A percentile compares a stretch with the other conserved stretches of the same genome.
phyloP scores from a whole-genome alignment of 2,329 filamentous ascomycete genomes.

The Paramyrothecium sp. region DNA sequence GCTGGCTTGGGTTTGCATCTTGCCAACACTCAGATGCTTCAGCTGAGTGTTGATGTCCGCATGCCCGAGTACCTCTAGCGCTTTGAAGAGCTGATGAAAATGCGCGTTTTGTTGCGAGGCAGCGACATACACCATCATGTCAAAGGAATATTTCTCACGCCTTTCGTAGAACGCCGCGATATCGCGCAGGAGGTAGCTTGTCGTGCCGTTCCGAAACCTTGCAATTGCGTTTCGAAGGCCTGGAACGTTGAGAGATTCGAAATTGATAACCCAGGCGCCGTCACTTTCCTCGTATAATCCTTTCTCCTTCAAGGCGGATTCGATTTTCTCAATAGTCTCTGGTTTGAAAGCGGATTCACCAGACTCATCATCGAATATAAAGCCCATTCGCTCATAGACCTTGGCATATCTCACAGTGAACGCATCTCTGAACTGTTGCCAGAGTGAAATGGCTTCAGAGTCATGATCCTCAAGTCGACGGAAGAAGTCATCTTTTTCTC shows the following conservation, averaged over 20 bases:
- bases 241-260: conserved; percentile 69
- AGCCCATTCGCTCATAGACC: conserved; percentile 53
- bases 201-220: conserved; percentile 50
- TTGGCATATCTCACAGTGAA: conserved; percentile 53
- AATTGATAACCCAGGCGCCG: conserved; percentile 67
- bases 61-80: conserved; percentile 33
- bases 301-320: conserved; percentile 55
- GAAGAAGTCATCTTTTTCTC: conserved; percentile 54
- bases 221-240: conserved; percentile 68
- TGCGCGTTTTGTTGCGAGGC: conserved; percentile 71
- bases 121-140: conserved; percentile 79
- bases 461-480: conserved; percentile 59
- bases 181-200: conserved; percentile 62
- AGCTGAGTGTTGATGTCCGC: conserved; percentile 28
- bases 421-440: conserved; percentile 52
- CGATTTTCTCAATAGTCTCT: conserved; percentile 57
- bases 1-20: conserved; percentile 19
- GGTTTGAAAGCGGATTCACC: conserved; percentile 60
- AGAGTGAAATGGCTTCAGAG: conserved; percentile 49
- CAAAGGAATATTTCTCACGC: conserved; percentile 59
- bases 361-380: conserved; percentile 59
- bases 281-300: conserved; percentile 63
- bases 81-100: conserved; percentile 69
- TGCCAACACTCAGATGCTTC: conserved; percentile 47
- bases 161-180: conserved; percentile 68